Evolutionary conservation across 1,284 basidiomycete genomes (phyloP), one percentile per base, ranked within the genome.

Genomic region (Cryptococcus sp.): DNA sequence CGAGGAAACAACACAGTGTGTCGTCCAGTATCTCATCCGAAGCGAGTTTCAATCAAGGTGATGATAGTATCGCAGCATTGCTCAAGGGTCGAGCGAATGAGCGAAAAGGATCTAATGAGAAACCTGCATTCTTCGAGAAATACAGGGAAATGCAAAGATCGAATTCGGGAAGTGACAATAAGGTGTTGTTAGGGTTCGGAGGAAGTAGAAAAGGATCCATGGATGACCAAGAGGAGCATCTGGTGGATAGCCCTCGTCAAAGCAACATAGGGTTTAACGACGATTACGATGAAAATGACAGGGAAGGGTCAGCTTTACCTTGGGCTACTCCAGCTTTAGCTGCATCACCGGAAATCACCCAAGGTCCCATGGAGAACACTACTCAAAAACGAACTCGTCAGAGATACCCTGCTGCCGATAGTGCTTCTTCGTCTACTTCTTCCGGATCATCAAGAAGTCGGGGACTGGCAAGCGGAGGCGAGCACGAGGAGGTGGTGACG

Each of bases 51-150:
- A 47, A 49, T 7, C 8, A 34, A 37, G 45, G 33, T 42, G 50
- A 46, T 23, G 63, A 65, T 42, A 48, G 53, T 35, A 53, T 67
- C 35, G 50, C 61, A 4, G 57, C 60, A 34, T 38, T 65, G 5
- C 53, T 65, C 23, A 48, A 55, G 31, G 53, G 57, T 14, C 57
- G 60, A 4, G 52, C 55, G 0, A 23, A 15, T 13, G 55, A 60
- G 13, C 52, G 57, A n/a, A 59, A 58, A 36, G 48, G 43, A 33
- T 49, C 47, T 5, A 52, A 58, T 34, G 58, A 56, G 32, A 60
- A 56, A 32, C 50, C 42, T 34, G 55, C 60, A 0, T 82, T 83
- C 68, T 80, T 82, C 60, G 81, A 83, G 56, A 79, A 78, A 58
- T 80, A 80, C 72, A 79, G 80, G 65, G 68, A 71, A 53, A 64